A percentile compares a stretch with the other conserved stretches of the same genome.
Conservation (phyloP, 352 stramenopile genomes). For the Pythium sp. region DNA sequence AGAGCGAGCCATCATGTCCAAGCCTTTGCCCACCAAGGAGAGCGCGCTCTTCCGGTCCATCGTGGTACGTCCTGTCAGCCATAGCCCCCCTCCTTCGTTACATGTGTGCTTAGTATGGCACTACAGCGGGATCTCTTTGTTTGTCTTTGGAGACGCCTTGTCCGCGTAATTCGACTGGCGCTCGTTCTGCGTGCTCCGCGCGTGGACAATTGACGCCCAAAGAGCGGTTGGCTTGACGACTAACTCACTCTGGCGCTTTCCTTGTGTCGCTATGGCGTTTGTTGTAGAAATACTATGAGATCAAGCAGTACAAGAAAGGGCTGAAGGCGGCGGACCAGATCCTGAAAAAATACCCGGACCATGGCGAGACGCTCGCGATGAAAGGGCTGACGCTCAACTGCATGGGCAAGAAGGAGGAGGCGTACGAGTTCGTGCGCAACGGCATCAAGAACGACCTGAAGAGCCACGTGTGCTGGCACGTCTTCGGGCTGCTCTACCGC, state of each 20-base stretch:
- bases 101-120: neutral
- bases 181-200: neutral
- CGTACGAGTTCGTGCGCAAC: constrained; percentile 95
- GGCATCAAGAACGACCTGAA: constrained; percentile 92
- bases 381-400: constrained; percentile 96
- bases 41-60: constrained; percentile 95
- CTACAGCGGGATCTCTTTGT: neutral
- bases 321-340: constrained; percentile 94
- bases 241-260: neutral
- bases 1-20: constrained; percentile 24
- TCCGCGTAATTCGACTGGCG: neutral
- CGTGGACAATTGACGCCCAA: neutral
- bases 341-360: constrained; percentile 96
- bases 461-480: constrained; percentile 98
- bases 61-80: constrained; percentile 50
- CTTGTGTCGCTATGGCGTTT: neutral
- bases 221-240: neutral
- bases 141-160: neutral
- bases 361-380: constrained; percentile 98
- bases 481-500: constrained; percentile 97
- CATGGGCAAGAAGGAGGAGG: constrained; percentile 94
- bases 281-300: constrained; percentile 95
- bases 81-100: neutral
- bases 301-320: constrained; percentile 99
- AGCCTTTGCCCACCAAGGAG: constrained; percentile 92